A percentile compares a stretch with the other conserved stretches of the same genome.
phyloP scores from a whole-genome alignment of 192 early-diverging fungal species.

The Chytriomyces sp. region DNA sequence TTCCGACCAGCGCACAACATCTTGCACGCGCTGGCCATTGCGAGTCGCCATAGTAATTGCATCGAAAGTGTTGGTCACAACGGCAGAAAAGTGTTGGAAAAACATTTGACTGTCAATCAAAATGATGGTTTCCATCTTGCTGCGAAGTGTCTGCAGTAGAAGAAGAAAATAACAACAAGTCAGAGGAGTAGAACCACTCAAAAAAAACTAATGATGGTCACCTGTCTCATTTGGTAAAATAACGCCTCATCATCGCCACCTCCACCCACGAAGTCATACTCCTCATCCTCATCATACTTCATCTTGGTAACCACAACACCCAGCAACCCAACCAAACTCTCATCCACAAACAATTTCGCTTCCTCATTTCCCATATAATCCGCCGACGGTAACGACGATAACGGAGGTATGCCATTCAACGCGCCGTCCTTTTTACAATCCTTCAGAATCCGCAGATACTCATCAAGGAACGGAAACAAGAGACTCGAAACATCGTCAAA shows the following conservation, averaged over 20 bases:
- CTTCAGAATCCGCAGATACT: conserved; percentile 72
- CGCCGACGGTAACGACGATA: not conserved
- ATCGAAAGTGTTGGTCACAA: conserved; percentile 68
- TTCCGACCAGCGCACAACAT: conserved; percentile 66
- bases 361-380: conserved; percentile 11
- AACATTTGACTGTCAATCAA: conserved; percentile 69
- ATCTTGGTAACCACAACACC: conserved; percentile 80
- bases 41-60: conserved; percentile 43
- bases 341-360: conserved; percentile 6
- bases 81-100: conserved; percentile 61
- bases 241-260: conserved; percentile 78
- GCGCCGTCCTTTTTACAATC: conserved; percentile 40
- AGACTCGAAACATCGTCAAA: conserved; percentile 81
- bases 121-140: conserved; percentile 70
- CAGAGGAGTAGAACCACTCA: not conserved
- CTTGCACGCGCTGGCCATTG: conserved; percentile 16
- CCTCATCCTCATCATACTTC: conserved; percentile 87
- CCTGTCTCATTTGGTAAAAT: conserved; percentile 74
- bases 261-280: conserved; percentile 66
- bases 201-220: conserved; percentile 28
- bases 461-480: conserved; percentile 78
- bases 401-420: not conserved
- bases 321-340: conserved; percentile 56
- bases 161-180: not conserved
- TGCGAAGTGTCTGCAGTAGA: conserved; percentile 44